Evolutionary conservation across 306 rosid species (phyloP).

Genomic region (Sechiopsis laciniata): DNA sequence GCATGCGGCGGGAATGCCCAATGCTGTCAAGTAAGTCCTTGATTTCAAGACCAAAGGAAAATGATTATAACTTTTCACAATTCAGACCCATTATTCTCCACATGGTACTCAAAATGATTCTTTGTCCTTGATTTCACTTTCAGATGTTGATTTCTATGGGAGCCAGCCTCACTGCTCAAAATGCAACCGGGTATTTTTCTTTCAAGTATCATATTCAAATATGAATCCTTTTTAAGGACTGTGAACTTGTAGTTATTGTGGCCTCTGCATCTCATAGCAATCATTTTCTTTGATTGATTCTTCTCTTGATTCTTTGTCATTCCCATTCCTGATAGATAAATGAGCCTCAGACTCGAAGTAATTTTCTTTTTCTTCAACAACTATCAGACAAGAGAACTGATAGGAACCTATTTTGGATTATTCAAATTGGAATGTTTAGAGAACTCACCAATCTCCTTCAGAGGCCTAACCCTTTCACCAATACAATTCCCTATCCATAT

Average conservation of each 20-base stretch:
- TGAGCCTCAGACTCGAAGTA: background rate
- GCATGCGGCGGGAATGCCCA: conserved; percentile 96
- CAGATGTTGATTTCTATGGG: conserved; percentile 81
- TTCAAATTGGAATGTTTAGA: too few species aligned
- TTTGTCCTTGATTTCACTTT: conserved; percentile 31
- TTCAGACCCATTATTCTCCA: conserved; percentile 8
- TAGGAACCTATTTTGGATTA: too few species aligned
- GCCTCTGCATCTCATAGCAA: background rate
- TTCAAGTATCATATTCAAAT: conserved; percentile 9
- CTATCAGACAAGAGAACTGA: background rate
- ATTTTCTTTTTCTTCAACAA: too few species aligned
- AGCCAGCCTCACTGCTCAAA: conserved; percentile 64
- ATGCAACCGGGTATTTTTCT: conserved; percentile 69
- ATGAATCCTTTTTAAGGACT: background rate
- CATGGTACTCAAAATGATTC: background rate
- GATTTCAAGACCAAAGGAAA: conserved; percentile 8
- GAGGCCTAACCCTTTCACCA: too few species aligned
- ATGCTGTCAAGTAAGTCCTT: conserved; percentile 69
- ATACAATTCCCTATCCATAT: too few species aligned
- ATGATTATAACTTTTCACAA: background rate
- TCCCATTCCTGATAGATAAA: background rate
- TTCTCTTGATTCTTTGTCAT: background rate
- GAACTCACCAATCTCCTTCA: too few species aligned
- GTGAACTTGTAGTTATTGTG: background rate
- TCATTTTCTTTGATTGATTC: background rate